Evolutionary conservation across 2,329 filamentous ascomycete genomes (phyloP), one percentile per base, ranked within the genome.

Genomic region (Tolypocladium inflatum): DNA sequence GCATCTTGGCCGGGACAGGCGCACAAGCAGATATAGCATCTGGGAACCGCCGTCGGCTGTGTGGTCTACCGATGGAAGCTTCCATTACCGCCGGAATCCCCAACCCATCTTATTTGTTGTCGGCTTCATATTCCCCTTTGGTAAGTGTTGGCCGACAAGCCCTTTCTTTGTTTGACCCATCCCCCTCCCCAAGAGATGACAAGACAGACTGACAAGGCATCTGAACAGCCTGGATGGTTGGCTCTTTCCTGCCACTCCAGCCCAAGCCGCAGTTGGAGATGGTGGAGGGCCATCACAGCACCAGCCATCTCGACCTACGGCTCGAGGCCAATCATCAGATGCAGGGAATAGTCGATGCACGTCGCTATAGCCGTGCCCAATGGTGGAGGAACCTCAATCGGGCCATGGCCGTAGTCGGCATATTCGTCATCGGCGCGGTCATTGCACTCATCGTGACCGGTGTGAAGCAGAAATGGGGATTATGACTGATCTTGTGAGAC

Each of bases 111-210:
- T 90, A 54, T 95, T 95, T 72, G 83, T 86, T 57, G 48, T 87
- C 53, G 91, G 91, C 30, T 95, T 95, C 67, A 75, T 93, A 53
- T 84, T 91, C 66, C 91, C 90, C 7, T 80, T 91, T 60, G 78
- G 85, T 88, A 74, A 72, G 83, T 71, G 39, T 54, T 7, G 2
- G 19, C n/a, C 23, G 19, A 35, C 10, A 6, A 19, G 17, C 13
- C 43, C 6, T 10, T 50, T 48, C 21, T 11, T 17, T 19, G 4
- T 17, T 11, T 2, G 15, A n/a, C n/a, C n/a, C n/a, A n/a, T n/a
- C n/a, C n/a, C n/a, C n/a, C n/a, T 17, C 9, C 7, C 45, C 13
- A 1, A 37, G 17, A 4, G n/a, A n/a, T n/a, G 21, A 42, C 4
- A 21, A 26, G 19, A 13, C 30, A 43, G 35, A 37, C 54, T 59